Base-by-base conservation (phyloP, 768 basidiomycete genomes). In the Kwoniella sp. region DNA sequence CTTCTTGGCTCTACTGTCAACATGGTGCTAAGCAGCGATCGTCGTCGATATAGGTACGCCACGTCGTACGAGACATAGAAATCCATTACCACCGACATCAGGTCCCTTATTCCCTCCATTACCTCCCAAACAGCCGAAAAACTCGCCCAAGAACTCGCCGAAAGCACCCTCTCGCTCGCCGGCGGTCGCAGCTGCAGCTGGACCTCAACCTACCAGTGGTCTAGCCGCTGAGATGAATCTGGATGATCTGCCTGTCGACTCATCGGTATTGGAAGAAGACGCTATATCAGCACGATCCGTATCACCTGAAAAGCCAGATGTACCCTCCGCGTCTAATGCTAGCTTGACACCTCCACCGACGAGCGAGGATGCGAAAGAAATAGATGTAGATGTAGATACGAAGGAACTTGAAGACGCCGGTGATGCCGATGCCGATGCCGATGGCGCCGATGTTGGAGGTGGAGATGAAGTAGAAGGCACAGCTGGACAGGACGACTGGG, bases 81-180 rank as follows among this genome's bases (percentile, higher is more conserved):
- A 76, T n/a, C 86, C 60, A 74, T 85, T 62, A 76, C 88, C 57
- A 85, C 88, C 61, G 83, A 87, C 72, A 84, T 85, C 65, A 80
- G 83, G 66, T 72, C 83, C 63, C 3, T 65, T 79, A 15, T 79
- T 77, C 65, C 76, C 71, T 33, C 77, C 74, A 53, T 63, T 75
- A 17, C 78, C 74, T 15, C 78, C 70, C n/a, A 77, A 76, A 68
- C 74, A 60, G 80, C 85, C 54, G 80, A 83, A 67, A 36, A 81
- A 81, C 65, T 78, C 71, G 13, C 75, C 78, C 22, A 70, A 81
- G 29, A 67, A 70, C 36, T 71, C 37, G 53, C 73, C 48, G 48
- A 78, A 33, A 68, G 67, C 63, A 69, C 53, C 56, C 76, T 75
- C 55, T 13, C 30, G 51, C 46, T 52, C 69, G 54, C 55, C 59